Base-by-base conservation (phyloP, 306 rosid species). In the Prunus mume region DNA sequence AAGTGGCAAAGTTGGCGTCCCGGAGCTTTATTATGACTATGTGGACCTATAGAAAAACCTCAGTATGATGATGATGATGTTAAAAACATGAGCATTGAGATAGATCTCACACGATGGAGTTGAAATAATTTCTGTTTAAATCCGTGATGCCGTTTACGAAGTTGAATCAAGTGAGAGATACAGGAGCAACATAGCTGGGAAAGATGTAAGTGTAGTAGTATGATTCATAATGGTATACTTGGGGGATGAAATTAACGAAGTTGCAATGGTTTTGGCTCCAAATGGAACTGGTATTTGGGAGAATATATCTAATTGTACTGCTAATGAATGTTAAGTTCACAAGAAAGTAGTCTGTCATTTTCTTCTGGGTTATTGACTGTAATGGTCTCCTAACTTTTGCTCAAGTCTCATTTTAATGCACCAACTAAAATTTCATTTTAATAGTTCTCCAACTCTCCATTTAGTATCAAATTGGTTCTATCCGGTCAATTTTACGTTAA, bases 1-100 rank as follows among this genome's bases (percentile, higher is more conserved):
- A 20, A 86, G 85, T 69, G 79, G 87, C 80, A 87, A 92, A 67
- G 88, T 87, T 18, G 91, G 93, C 49, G 83, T 88, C 52, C 86
- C 83, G 86, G 89, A 73, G 89, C 88, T 32, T 88, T 88, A 86
- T 84, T 86, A 75, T 87, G 87, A 91, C 77, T 65, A 83, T 57
- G 85, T 73, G 84, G 57, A 75, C 81, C 65, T 55, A 3, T 27
- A 18, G 52, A 75, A 77, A 68, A 34, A 24, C 72, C 57, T 34
- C 69, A 27, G 47, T 68, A 50, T 55, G 66, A 77, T 3, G 77
- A 70, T 61, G 68, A 71, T 49, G 52, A 49, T 38, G 43, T 6
- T 38, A 7, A 49, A 76, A 69, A 73, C 70, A 72, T 51, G 47
- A 34, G 72, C 68, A 55, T 54, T 47, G 30, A 34, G 71, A 80